These are phyloP conservation scores for Colletotrichum sublineola DNA, from an alignment of 2,329 filamentous ascomycete species.

Conservation along the genomic window DNA sequence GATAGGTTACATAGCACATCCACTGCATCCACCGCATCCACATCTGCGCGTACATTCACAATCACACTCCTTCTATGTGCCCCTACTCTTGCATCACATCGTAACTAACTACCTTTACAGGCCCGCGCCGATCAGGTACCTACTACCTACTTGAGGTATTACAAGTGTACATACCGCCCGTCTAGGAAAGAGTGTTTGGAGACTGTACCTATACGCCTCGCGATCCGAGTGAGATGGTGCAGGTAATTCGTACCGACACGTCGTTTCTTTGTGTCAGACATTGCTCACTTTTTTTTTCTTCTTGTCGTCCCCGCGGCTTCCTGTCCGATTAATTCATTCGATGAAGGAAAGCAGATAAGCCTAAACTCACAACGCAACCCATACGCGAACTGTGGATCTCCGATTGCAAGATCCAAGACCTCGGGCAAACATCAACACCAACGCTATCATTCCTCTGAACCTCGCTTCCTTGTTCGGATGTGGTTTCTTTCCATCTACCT, in stretches of 20 bases:
- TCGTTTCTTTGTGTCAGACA: slow-evolving; percentile 29
- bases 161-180: not conserved
- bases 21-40: not conserved
- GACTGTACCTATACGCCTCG: too few relatives aligned
- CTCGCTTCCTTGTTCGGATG: not conserved
- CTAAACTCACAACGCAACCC: too few relatives aligned
- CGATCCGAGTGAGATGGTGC: not conserved
- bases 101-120: not conserved
- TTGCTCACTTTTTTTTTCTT: not conserved
- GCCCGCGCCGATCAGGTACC: not conserved
- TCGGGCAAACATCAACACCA: slow-evolving; percentile 15
- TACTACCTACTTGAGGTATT: not conserved
- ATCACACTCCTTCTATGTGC: slow-evolving; percentile 10
- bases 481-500: not conserved
- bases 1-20: not conserved
- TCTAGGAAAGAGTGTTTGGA: not conserved
- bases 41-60: not conserved
- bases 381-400: not conserved
- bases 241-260: not conserved
- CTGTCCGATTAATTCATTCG: not conserved
- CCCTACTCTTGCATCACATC: slow-evolving; percentile 23
- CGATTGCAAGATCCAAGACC: slow-evolving; percentile 21
- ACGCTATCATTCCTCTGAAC: not conserved
- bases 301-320: not conserved
- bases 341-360: not conserved